Evolutionary conservation across 331 rosid genomes (phyloP).

Genomic region (Cydonia oblonga): DNA sequence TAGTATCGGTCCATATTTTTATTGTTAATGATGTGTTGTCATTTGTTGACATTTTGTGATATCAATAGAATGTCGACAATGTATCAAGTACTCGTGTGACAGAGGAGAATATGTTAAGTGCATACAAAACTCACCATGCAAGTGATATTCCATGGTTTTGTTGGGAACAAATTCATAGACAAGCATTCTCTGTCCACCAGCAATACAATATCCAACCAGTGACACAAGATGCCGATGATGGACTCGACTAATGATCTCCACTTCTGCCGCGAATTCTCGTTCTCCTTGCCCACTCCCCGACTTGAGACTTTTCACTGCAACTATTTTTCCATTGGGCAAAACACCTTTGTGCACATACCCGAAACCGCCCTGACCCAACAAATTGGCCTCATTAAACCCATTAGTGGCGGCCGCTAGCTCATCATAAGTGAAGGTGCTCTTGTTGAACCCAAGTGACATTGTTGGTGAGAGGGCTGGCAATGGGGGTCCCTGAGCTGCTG

Average conservation of each 20-base stretch:
- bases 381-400: conserved; percentile 30
- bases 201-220: conserved; percentile 61
- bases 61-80: not conserved
- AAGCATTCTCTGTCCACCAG: conserved; percentile 58
- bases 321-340: conserved; percentile 50
- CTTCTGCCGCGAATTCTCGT: conserved; percentile 71
- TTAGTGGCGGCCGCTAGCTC: conserved; percentile 60
- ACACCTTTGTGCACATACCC: conserved; percentile 79
- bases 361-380: conserved; percentile 79
- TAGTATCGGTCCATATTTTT: no score
- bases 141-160: conserved; percentile 52
- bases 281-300: conserved; percentile 65
- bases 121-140: conserved; percentile 34
- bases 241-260: conserved; percentile 70
- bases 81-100: not conserved
- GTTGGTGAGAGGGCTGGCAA: conserved; percentile 58
- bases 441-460: conserved; percentile 48
- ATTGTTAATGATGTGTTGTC: no score
- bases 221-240: conserved; percentile 78
- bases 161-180: conserved; percentile 71
- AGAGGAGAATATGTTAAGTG: not conserved
- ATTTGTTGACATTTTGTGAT: no score
- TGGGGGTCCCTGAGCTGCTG: conserved; percentile 12
- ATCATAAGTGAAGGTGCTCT: conserved; percentile 55
- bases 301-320: conserved; percentile 71